Evolutionary conservation across 345 rosid genomes (phyloP), one percentile per base, ranked within the genome.

Genomic region (Excoecaria agallocha): DNA sequence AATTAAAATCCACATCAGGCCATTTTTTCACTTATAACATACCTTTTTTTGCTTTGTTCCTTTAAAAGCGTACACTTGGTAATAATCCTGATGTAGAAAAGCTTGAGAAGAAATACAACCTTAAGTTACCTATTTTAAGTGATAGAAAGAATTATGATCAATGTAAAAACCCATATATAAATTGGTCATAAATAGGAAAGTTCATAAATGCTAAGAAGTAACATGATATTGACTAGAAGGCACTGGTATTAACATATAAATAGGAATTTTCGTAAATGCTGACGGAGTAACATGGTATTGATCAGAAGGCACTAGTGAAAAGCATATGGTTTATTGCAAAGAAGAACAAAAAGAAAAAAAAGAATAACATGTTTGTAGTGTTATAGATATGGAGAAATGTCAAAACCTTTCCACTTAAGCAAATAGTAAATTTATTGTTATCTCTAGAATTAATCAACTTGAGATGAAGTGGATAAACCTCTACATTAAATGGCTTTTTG

Each of bases 391-490:
- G 30, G 35, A 9, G 15, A 8, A 30, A 20, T 71, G 66, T 12
- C 4, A 5, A n/a, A 85, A 94, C 98, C 91, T 91, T 90, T 84
- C 79, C 91, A 88, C 97, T 94, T 78, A 92, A 61, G 78, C 71
- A 82, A 54, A 92, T 73, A 68, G 76, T 71, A 50, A 85, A 77
- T 70, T 77, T 82, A 68, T 79, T 88, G 46, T 76, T 73, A 75
- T 94, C 93, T 67, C 90, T 87, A 75, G 88, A 73, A 83, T 94
- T 97, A 57, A 87, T 81, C 85, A 94, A 75, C 66, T 79, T 82
- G 58, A 94, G 92, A 77, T 83, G 70, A 57, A 94, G 93, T 3
- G 86, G 96, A 77, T 85, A 94, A 80, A 94, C 97, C 87, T 92
- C 98, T 68, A 94, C 97, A 69, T 64, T 76, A 67, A 77, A 89